phyloP scores from a whole-genome alignment of 2,329 filamentous ascomycete genomes.

The Alternaria infectoria region DNA sequence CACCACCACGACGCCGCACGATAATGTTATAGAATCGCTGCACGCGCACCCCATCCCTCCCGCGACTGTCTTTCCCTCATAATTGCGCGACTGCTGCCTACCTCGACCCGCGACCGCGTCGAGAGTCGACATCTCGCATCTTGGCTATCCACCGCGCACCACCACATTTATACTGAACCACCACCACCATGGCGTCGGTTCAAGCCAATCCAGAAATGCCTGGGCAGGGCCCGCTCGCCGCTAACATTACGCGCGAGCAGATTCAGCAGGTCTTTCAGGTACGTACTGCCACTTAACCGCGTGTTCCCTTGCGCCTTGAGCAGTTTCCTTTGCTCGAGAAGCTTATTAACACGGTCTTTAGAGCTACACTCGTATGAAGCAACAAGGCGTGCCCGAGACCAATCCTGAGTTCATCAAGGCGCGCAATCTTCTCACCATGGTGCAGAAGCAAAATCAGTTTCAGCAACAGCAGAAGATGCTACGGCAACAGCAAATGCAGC shows the following conservation, averaged over 20 bases:
- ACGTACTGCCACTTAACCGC: slow-evolving; percentile 39
- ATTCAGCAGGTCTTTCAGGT: slow-evolving; percentile 76
- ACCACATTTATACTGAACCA: slow-evolving; percentile 16
- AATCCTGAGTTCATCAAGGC: slow-evolving; percentile 90
- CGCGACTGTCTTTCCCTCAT: slow-evolving; percentile 33
- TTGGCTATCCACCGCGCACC: slow-evolving; percentile 20
- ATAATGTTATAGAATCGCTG: slow-evolving; percentile 45
- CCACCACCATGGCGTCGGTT: slow-evolving; percentile 74
- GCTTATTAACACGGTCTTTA: slow-evolving; percentile 56
- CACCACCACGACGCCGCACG: slow-evolving; percentile 36
- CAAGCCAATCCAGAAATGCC: slow-evolving; percentile 74
- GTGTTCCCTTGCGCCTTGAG: slow-evolving; percentile 1
- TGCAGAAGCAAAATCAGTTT: slow-evolving; percentile 68
- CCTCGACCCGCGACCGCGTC: slow-evolving; percentile 28
- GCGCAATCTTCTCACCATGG: slow-evolving; percentile 73
- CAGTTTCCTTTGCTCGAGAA: slow-evolving; percentile 6
- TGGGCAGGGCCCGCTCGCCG: slow-evolving; percentile 66
- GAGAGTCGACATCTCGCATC: slow-evolving; percentile 15
- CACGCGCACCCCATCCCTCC: slow-evolving; percentile 28
- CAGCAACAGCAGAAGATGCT: slow-evolving; percentile 48
- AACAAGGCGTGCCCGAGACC: slow-evolving; percentile 76
- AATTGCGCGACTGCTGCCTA: slow-evolving; percentile 28
- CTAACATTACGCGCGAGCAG: slow-evolving; percentile 75
- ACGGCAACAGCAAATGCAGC: slow-evolving; percentile 57
- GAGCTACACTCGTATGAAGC: slow-evolving; percentile 91